These are phyloP conservation scores for Anthracocystis setariae DNA, from an alignment of 1,284 basidiomycete genomes.

Conservation along the genomic window DNA sequence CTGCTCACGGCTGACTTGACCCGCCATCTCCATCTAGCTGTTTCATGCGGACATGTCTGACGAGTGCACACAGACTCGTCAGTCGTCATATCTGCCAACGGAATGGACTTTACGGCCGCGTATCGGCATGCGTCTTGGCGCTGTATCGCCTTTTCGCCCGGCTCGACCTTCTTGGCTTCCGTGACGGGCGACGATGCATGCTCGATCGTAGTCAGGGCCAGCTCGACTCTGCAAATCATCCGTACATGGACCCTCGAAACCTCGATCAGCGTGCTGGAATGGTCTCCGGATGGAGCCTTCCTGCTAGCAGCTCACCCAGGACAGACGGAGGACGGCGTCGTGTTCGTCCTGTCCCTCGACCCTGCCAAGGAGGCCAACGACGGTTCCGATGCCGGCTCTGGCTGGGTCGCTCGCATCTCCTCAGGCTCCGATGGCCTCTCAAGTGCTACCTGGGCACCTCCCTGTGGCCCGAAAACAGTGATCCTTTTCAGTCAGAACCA, in stretches of 20 bases:
- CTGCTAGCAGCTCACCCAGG: conserved; percentile 40
- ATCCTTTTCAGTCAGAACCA: conserved; percentile 52
- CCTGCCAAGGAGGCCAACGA: conserved; percentile 58
- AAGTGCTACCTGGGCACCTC: conserved; percentile 52
- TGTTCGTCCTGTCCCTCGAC: conserved; percentile 58
- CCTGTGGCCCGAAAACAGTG: conserved; percentile 42
- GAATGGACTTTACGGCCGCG: conserved; percentile 62
- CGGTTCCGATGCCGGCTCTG: conserved; percentile 53
- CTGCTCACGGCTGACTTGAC: background rate
- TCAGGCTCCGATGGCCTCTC: conserved; percentile 55
- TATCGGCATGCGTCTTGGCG: conserved; percentile 53
- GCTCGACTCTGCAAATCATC: conserved; percentile 59
- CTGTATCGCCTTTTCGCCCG: conserved; percentile 59
- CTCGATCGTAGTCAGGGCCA: conserved; percentile 50
- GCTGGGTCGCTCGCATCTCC: conserved; percentile 58
- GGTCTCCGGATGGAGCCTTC: conserved; percentile 59
- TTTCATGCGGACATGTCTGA: background rate
- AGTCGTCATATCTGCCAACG: background rate
- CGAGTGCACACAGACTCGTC: background rate
- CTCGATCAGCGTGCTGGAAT: conserved; percentile 45
- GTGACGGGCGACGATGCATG: conserved; percentile 36
- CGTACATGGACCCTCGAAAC: conserved; percentile 55
- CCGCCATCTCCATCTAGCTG: background rate
- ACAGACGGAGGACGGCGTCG: conserved; percentile 41
- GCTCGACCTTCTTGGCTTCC: conserved; percentile 61